Conservation (phyloP, 2,329 filamentous ascomycete species). For the Trichoderma oligosporum region DNA sequence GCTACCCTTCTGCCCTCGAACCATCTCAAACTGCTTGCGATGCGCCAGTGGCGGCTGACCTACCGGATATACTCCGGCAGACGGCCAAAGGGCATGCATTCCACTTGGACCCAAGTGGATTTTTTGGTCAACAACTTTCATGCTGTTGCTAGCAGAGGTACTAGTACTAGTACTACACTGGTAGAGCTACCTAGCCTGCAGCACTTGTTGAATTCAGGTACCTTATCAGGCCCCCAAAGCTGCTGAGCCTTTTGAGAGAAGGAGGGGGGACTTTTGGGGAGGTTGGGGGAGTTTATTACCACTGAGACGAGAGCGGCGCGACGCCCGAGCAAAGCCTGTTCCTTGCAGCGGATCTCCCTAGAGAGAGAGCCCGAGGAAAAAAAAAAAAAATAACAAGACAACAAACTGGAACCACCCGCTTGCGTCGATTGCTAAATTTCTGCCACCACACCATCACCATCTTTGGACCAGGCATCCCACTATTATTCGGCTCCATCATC, state of each 20-base stretch:
- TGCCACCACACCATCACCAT: slow-evolving; percentile 22
- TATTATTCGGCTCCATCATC: slow-evolving; percentile 12
- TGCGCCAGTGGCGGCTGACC: slow-evolving; percentile 15
- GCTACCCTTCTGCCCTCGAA: slow-evolving; percentile 1
- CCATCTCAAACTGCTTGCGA: slow-evolving; percentile 14
- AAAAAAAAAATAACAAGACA: slow-evolving; percentile 20
- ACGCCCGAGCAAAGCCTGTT: slow-evolving; percentile 15
- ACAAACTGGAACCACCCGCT: slow-evolving; percentile 19
- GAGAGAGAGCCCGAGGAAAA: neutral
- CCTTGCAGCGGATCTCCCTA: slow-evolving; percentile 17
- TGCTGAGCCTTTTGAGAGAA: neutral
- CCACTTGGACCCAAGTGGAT: neutral
- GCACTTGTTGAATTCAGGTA: too few species aligned
- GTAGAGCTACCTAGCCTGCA: too few species aligned
- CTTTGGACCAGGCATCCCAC: slow-evolving; percentile 14
- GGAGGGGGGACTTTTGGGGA: neutral
- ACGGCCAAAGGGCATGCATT: neutral
- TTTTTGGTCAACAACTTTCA: neutral
- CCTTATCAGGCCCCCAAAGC: too few species aligned
- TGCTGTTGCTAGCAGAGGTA: neutral
- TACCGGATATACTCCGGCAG: slow-evolving; percentile 12
- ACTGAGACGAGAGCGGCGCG: neutral
- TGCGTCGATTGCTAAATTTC: slow-evolving; percentile 23
- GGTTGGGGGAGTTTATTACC: slow-evolving; percentile 7
- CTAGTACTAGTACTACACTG: neutral